These are phyloP conservation scores for Prosopis cineraria DNA, from an alignment of 306 rosid species.

Conservation along the genomic window DNA sequence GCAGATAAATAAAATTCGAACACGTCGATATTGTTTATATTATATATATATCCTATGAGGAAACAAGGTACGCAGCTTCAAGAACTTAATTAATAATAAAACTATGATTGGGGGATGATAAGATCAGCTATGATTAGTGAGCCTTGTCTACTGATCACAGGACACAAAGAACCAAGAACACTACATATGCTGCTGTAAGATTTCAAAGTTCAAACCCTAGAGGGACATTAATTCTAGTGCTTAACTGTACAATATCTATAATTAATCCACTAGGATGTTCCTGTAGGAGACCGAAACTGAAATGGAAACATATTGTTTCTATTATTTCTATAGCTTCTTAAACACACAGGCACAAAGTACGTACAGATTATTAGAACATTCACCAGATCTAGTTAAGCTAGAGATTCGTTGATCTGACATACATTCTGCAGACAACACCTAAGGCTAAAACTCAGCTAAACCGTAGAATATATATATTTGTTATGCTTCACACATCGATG, in stretches of 20 bases:
- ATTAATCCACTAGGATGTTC: constrained; percentile 40
- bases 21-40: background rate
- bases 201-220: constrained; percentile 46
- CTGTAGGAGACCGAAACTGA: background rate
- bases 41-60: constrained; percentile 33
- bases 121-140: constrained; percentile 58
- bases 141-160: constrained; percentile 54
- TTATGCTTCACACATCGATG: background rate
- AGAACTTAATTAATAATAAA: constrained; percentile 25
- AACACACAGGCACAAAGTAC: background rate
- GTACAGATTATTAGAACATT: background rate
- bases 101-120: constrained; percentile 62
- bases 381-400: background rate
- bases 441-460: background rate
- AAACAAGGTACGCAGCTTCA: background rate
- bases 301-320: background rate
- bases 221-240: constrained; percentile 61
- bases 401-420: constrained; percentile 14
- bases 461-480: background rate
- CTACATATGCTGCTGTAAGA: constrained; percentile 46
- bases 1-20: constrained; percentile 46
- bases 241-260: constrained; percentile 34
- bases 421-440: background rate
- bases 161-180: constrained; percentile 61
- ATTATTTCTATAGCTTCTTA: background rate